A percentile compares a stretch with the other conserved stretches of the same genome.
Evolutionary conservation across 805 yeast genomes (phyloP).

Genomic region (Saccharomycopsis fodiens): DNA sequence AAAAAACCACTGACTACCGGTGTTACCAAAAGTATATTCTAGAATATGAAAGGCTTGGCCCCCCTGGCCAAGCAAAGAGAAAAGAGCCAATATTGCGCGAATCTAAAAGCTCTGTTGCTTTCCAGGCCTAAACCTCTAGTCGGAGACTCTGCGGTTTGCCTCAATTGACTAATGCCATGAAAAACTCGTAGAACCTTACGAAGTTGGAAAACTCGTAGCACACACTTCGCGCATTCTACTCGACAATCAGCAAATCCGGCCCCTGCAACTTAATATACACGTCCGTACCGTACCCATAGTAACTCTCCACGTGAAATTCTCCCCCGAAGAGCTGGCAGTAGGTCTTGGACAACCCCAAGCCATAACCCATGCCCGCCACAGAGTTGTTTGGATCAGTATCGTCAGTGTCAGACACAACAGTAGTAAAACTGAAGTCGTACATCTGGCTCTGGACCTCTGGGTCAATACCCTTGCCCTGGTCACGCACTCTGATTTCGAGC

Average conservation of each 20-base stretch:
- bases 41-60: too few species aligned
- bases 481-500: constrained; percentile 74
- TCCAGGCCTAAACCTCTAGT: too few species aligned
- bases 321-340: constrained; percentile 73
- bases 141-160: too few species aligned
- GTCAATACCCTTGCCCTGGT: constrained; percentile 83
- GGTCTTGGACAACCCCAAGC: constrained; percentile 75
- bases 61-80: too few species aligned
- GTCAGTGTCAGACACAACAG: constrained; percentile 63
- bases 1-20: too few species aligned
- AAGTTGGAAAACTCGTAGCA: neutral
- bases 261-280: constrained; percentile 49
- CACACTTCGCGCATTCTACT: neutral
- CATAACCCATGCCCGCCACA: constrained; percentile 94
- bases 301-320: constrained; percentile 55
- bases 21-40: too few species aligned
- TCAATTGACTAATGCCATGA: too few species aligned
- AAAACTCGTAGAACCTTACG: neutral
- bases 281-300: constrained; percentile 75
- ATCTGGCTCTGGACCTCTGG: constrained; percentile 57
- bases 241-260: constrained; percentile 12
- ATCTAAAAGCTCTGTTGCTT: too few species aligned
- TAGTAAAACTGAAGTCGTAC: constrained; percentile 82
- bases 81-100: too few species aligned
- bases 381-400: constrained; percentile 28